Base-by-base conservation (phyloP, 2,329 filamentous ascomycete genomes). In the Fusarium tupiense region DNA sequence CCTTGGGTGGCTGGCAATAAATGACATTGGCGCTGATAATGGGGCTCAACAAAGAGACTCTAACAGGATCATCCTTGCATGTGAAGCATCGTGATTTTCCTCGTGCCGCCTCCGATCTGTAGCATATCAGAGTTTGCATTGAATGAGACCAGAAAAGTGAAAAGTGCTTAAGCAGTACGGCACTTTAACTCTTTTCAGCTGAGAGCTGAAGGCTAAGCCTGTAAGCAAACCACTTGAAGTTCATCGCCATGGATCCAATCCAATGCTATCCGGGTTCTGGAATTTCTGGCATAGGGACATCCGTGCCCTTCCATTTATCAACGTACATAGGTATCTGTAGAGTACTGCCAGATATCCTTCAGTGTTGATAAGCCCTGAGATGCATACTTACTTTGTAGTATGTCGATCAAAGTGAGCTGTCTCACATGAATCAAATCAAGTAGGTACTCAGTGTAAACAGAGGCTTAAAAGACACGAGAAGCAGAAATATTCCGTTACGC, bases 41-140 rank as follows among this genome's bases (percentile, higher is more conserved):
- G 44, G 62, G 58, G 38, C 46, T 56, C 54, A 60, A 72, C 29
- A 69, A 69, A 56, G 68, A 63, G 29, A n/a, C 58, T 64, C 38
- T 46, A 38, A 43, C 33, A 37, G 60, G 31, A 29, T 38, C 20
- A 43, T 50, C 67, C 65, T 69, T 69, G 58, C 65, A 69, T 69
- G 67, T 69, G 44, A 64, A 64, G 37, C 24, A 40, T 41, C 31
- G 26, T 33, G 56, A 31, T 61, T 35, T 33, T 44, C 38, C 24
- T 57, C 33, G 14, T 35, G 33, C 33, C 33, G 33, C 57, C 46
- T 31, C 26, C 20, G 46, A 49, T 24, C 35, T 41, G 29, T 29
- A 24, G 24, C 53, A 22, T 38, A 24, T 69, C 61, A 43, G n/a
- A 49, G 50, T 67, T 58, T 59, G 35, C 17, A 44, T 50, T 66